Percentiles rank a stretch among this genome's conserved stretches.
These are phyloP conservation scores for Brassica carinata DNA, from an alignment of 345 rosid genomes.

Conservation along the genomic window DNA sequence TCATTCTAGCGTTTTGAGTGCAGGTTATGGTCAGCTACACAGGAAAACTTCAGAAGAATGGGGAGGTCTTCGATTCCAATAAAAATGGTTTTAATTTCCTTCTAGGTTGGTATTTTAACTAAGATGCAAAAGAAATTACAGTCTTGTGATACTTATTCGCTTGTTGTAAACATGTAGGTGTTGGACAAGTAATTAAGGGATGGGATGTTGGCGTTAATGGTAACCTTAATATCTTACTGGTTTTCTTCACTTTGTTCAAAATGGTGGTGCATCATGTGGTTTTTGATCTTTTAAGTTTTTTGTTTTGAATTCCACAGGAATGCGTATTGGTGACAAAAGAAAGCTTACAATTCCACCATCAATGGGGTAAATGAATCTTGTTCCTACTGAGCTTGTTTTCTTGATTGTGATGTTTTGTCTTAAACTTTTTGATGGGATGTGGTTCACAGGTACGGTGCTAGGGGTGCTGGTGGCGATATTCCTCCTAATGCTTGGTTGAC, in stretches of 20 bases:
- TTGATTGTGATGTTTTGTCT: not conserved
- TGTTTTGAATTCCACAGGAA: slow-evolving; percentile 44
- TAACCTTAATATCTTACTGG: slow-evolving; percentile 37
- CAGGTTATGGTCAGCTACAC: slow-evolving; percentile 83
- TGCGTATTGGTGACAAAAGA: slow-evolving; percentile 78
- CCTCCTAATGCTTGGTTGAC: slow-evolving; percentile 68
- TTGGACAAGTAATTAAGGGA: slow-evolving; percentile 92
- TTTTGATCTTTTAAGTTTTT: not conserved
- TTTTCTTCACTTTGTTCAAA: not conserved
- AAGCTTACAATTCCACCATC: slow-evolving; percentile 69
- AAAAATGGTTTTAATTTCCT: slow-evolving; percentile 76
- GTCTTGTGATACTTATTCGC: not conserved
- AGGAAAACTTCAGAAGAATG: slow-evolving; percentile 86
- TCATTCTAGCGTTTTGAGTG: slow-evolving; percentile 26
- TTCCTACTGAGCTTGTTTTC: not conserved
- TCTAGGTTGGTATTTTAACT: slow-evolving; percentile 48
- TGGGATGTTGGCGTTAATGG: slow-evolving; percentile 98
- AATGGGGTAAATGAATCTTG: slow-evolving; percentile 50
- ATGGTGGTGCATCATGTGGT: not conserved
- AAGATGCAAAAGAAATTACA: not conserved
- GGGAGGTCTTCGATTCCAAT: slow-evolving; percentile 83
- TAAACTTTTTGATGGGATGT: not conserved
- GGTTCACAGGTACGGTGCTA: slow-evolving; percentile 53
- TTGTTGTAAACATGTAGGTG: slow-evolving; percentile 51
- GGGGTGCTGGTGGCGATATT: slow-evolving; percentile 50